phyloP scores from a whole-genome alignment of 169 alveolate species.

The Eimeria necatrix region DNA sequence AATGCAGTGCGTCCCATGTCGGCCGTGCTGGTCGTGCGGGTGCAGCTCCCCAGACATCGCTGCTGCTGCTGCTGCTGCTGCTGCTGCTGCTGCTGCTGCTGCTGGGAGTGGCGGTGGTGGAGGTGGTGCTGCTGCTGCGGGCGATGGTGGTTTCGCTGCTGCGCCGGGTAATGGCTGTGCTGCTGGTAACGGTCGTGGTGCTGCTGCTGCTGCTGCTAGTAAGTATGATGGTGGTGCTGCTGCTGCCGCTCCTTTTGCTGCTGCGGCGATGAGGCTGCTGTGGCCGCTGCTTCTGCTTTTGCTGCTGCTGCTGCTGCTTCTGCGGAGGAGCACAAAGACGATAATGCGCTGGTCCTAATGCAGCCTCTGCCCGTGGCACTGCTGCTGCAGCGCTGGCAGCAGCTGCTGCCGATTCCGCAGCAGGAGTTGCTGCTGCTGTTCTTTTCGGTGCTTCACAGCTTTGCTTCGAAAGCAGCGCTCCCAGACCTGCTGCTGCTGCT shows the following conservation, averaged over 20 bases:
- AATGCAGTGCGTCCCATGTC: constrained; percentile 80
- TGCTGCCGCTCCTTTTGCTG: neutral
- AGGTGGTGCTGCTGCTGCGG: neutral
- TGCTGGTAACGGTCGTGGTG: constrained; percentile 26
- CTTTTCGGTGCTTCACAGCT: too few relatives aligned
- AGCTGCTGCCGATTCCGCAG: too few relatives aligned
- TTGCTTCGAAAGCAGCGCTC: too few relatives aligned
- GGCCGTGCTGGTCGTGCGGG: constrained; percentile 83
- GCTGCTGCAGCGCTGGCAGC: too few relatives aligned
- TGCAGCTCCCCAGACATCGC: constrained; percentile 68
- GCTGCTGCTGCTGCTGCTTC: neutral
- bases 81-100: constrained; percentile 29
- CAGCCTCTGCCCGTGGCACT: too few relatives aligned
- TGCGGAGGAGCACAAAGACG: neutral
- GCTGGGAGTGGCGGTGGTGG: neutral
- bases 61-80: neutral
- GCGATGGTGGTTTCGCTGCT: neutral
- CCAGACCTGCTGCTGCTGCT: neutral
- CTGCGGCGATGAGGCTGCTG: neutral
- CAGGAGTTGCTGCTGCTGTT: too few relatives aligned
- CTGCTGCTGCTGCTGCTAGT: neutral
- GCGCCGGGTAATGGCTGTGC: neutral
- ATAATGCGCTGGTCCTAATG: neutral
- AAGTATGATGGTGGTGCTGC: neutral
- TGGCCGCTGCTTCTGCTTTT: constrained; percentile 8